A percentile compares a stretch with the other conserved stretches of the same genome.
These are phyloP conservation scores for Kwoniella sp. DNA, from an alignment of 768 basidiomycete species.

Conservation along the genomic window DNA sequence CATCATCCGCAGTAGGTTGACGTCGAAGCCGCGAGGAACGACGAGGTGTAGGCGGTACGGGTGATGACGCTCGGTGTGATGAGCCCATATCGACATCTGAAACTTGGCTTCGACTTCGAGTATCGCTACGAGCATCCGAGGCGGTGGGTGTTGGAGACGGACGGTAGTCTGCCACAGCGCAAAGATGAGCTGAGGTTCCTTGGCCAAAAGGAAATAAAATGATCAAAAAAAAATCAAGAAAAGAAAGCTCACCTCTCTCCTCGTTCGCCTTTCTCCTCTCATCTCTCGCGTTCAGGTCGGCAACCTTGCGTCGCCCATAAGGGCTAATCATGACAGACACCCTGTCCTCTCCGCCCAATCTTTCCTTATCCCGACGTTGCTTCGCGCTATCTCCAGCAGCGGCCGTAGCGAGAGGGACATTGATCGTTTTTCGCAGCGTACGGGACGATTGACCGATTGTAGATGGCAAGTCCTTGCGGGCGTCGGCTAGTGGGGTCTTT, in stretches of 20 bases:
- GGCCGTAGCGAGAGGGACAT: constrained; percentile 48
- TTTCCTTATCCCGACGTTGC: constrained; percentile 36
- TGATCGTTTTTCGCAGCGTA: constrained; percentile 42
- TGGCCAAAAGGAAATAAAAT: too few relatives aligned
- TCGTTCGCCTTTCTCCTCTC: constrained; percentile 22
- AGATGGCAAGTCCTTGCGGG: constrained; percentile 28
- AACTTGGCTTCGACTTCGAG: constrained; percentile 15
- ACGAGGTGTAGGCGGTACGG: constrained; percentile 40
- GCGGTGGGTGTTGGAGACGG: constrained; percentile 14
- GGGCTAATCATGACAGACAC: constrained; percentile 52
- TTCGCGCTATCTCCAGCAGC: constrained; percentile 42
- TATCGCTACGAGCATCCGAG: constrained; percentile 13
- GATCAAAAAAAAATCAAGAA: not conserved
- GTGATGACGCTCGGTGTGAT: constrained; percentile 14
- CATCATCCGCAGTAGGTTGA: constrained; percentile 16
- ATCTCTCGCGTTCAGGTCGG: constrained; percentile 34
- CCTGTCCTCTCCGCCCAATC: constrained; percentile 34
- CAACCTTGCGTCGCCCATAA: constrained; percentile 43
- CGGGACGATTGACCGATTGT: constrained; percentile 44
- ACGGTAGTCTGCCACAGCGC: constrained; percentile 6
- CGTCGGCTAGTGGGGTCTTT: constrained; percentile 44
- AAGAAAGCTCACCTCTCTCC: constrained; percentile 19
- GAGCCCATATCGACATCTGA: constrained; percentile 26
- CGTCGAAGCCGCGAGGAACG: constrained; percentile 38
- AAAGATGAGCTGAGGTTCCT: not conserved